Conservation (phyloP, 306 rosid genomes). For the Heteromeles arbutifolia region DNA sequence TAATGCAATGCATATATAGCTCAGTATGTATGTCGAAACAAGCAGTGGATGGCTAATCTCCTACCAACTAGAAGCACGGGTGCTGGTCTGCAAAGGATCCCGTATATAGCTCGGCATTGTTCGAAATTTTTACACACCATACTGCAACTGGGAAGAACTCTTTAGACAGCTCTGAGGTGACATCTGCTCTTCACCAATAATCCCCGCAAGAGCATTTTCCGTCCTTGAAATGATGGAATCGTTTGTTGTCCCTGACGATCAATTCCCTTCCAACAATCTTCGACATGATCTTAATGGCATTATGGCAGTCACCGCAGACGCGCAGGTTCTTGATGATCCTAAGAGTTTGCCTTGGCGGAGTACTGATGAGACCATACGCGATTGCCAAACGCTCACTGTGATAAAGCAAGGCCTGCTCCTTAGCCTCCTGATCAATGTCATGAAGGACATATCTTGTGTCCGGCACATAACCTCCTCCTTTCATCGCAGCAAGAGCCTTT, state of each 20-base stretch:
- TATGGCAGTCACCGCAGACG: conserved; percentile 82
- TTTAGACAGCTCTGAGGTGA: background rate
- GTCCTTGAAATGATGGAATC: conserved; percentile 88
- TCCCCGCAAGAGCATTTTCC: conserved; percentile 92
- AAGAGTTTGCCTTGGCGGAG: conserved; percentile 73
- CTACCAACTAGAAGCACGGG: conserved; percentile 5
- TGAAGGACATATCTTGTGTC: conserved; percentile 87
- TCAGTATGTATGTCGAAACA: conserved; percentile 7
- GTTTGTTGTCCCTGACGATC: conserved; percentile 72
- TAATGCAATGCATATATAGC: conserved; percentile 18
- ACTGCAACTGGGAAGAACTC: conserved; percentile 7
- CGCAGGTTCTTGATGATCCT: conserved; percentile 85
- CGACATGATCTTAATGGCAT: conserved; percentile 89
- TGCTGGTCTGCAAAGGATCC: conserved; percentile 15
- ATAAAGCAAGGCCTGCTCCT: conserved; percentile 81
- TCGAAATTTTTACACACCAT: conserved; percentile 15
- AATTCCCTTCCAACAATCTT: conserved; percentile 78
- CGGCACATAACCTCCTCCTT: conserved; percentile 60
- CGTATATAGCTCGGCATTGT: conserved; percentile 6
- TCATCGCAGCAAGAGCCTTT: conserved; percentile 58
- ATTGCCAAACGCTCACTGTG: conserved; percentile 83
- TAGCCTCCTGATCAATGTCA: conserved; percentile 92
- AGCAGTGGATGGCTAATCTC: conserved; percentile 24
- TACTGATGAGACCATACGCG: conserved; percentile 83
- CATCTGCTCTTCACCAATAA: conserved; percentile 58